Conservation (phyloP, 148 eudicot species). For the Vaccinium corymbosum region DNA sequence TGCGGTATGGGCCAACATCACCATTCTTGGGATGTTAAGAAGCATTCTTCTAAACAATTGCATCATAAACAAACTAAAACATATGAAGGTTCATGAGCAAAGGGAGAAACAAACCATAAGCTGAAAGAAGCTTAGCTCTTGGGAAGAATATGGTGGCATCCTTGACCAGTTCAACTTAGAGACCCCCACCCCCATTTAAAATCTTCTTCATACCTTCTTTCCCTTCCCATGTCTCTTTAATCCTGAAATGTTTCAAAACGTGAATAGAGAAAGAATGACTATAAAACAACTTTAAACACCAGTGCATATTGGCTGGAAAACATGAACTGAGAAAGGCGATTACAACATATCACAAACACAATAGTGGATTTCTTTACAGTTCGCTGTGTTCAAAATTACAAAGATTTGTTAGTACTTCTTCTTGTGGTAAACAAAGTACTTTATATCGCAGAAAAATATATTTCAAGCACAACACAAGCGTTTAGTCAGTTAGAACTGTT, state of each 20-base stretch:
- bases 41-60: neutral
- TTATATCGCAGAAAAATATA: neutral
- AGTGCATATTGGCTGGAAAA: conserved; percentile 1
- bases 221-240: conserved; percentile 25
- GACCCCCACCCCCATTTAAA: conserved; percentile 90
- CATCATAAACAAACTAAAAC: neutral
- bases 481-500: neutral
- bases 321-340: neutral
- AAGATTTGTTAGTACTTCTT: neutral
- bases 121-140: conserved; percentile 69
- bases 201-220: conserved; percentile 53
- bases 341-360: neutral
- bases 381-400: neutral
- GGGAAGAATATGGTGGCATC: conserved; percentile 50
- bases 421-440: neutral
- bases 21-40: neutral
- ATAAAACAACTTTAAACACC: neutral
- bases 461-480: neutral
- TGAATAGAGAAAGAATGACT: neutral
- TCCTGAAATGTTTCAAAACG: conserved; percentile 29
- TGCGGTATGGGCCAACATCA: neutral
- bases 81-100: neutral
- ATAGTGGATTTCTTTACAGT: neutral
- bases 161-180: conserved; percentile 48
- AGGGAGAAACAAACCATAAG: conserved; percentile 57